A percentile compares a stretch with the other conserved stretches of the same genome.
phyloP scores from a whole-genome alignment of 371 early-diverging fungal genomes.

The Sporodiniella umbellata region DNA sequence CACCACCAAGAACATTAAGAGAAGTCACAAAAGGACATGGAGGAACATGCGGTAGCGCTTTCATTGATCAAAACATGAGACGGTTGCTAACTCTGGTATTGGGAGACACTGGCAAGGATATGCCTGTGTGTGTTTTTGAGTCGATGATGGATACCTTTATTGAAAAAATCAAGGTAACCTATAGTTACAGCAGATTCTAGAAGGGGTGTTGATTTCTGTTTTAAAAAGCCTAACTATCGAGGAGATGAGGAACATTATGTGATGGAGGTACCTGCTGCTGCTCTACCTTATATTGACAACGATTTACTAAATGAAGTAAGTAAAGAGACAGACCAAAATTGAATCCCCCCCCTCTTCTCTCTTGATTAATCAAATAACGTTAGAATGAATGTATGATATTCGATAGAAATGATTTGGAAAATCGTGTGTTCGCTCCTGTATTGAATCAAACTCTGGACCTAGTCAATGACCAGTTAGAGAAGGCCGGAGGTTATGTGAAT shows the following conservation, averaged over 20 bases:
- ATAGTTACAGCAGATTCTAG: slow-evolving; percentile 47
- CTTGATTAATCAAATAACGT: no score
- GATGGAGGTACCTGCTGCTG: slow-evolving; percentile 20
- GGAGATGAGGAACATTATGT: slow-evolving; percentile 48
- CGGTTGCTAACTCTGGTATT: slow-evolving; percentile 48
- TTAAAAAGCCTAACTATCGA: slow-evolving; percentile 53
- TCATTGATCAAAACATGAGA: slow-evolving; percentile 57
- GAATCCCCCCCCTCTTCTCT: no score
- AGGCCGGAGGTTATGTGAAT: slow-evolving; percentile 33
- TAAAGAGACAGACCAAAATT: no score
- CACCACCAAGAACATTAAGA: slow-evolving; percentile 31
- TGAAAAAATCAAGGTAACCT: slow-evolving; percentile 48
- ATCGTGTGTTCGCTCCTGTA: slow-evolving; percentile 47
- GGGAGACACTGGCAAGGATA: slow-evolving; percentile 36
- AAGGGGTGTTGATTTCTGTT: no score
- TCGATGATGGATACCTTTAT: slow-evolving; percentile 56
- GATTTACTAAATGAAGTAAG: slow-evolving; percentile 19
- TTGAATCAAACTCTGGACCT: slow-evolving; percentile 38
- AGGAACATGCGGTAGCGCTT: slow-evolving; percentile 54
- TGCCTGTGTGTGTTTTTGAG: slow-evolving; percentile 53
- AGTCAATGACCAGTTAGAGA: slow-evolving; percentile 40
- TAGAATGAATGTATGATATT: slow-evolving; percentile 52
- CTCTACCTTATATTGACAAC: slow-evolving; percentile 8
- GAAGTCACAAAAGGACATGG: slow-evolving; percentile 61
- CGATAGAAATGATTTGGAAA: slow-evolving; percentile 44